Percentiles rank a stretch among this genome's conserved stretches.
Conservation (phyloP, 495 filamentous ascomycete species). For the Extremus antarcticus region DNA sequence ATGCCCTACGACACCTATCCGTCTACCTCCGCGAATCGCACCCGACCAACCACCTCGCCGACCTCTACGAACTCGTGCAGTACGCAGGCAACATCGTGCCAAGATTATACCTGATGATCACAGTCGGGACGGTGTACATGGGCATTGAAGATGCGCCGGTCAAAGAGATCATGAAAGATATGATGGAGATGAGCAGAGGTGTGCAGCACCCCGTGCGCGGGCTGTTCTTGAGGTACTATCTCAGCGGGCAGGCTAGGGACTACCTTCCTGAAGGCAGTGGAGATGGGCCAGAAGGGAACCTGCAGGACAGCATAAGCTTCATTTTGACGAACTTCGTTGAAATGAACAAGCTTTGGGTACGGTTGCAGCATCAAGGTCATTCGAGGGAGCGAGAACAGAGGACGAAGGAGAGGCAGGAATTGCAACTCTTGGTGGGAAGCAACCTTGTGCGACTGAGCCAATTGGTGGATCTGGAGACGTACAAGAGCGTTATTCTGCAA, state of each 20-base stretch:
- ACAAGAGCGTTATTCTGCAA: slow-evolving; percentile 80
- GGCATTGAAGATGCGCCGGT: slow-evolving; percentile 94
- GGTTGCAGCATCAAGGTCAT: slow-evolving; percentile 92
- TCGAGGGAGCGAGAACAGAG: slow-evolving; percentile 86
- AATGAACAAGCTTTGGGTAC: slow-evolving; percentile 99
- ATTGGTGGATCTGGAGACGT: slow-evolving; percentile 84
- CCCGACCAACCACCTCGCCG: slow-evolving; percentile 93
- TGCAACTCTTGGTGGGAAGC: slow-evolving; percentile 89
- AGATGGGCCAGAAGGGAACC: slow-evolving; percentile 91
- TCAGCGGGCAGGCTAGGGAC: slow-evolving; percentile 87
- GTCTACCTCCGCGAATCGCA: slow-evolving; percentile 95
- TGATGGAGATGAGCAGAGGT: slow-evolving; percentile 99
- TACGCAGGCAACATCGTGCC: slow-evolving; percentile 98
- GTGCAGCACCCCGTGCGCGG: slow-evolving; percentile 94
- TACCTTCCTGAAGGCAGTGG: slow-evolving; percentile 67
- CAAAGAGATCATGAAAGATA: slow-evolving; percentile 99
- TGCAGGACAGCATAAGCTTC: slow-evolving; percentile 95
- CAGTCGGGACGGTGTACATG: slow-evolving; percentile 98
- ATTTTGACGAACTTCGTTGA: slow-evolving; percentile 97
- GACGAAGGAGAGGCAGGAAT: slow-evolving; percentile 87
- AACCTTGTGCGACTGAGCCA: slow-evolving; percentile 93
- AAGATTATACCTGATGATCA: slow-evolving; percentile 95
- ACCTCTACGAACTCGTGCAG: slow-evolving; percentile 96
- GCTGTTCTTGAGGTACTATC: slow-evolving; percentile 88
- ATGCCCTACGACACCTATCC: slow-evolving; percentile 91